These are phyloP conservation scores for Pichia sporocuriosa DNA, from an alignment of 805 yeast genomes.

Conservation along the genomic window DNA sequence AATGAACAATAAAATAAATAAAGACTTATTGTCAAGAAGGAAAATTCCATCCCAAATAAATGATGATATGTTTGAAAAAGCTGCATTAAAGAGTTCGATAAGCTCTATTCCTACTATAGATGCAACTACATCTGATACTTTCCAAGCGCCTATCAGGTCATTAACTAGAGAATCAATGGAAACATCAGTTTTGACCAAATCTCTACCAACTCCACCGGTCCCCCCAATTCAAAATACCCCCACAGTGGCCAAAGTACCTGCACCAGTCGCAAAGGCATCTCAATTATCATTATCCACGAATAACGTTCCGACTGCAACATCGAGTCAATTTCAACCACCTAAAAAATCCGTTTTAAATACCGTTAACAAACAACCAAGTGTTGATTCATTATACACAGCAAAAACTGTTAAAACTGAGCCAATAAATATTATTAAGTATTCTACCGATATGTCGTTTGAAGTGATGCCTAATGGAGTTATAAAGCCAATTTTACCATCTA, in stretches of 20 bases:
- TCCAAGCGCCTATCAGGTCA: too few relatives aligned
- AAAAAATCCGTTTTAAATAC: neutral
- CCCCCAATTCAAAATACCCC: too few relatives aligned
- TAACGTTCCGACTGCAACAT: too few relatives aligned
- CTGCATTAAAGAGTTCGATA: neutral
- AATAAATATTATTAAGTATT: slow-evolving; percentile 10
- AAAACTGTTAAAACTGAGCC: neutral
- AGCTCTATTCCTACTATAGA: neutral
- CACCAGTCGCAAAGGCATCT: too few relatives aligned
- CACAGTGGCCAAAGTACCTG: too few relatives aligned
- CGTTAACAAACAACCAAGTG: neutral
- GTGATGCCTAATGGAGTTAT: slow-evolving; percentile 21
- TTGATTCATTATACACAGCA: slow-evolving; percentile 9
- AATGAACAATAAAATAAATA: neutral
- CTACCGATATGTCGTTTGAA: slow-evolving; percentile 17
- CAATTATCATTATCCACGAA: too few relatives aligned
- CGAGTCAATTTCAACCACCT: neutral
- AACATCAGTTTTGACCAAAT: too few relatives aligned
- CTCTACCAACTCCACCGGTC: too few relatives aligned
- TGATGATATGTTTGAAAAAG: slow-evolving; percentile 1
- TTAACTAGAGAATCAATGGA: too few relatives aligned
- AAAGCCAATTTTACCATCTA: slow-evolving; percentile 27
- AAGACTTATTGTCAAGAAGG: slow-evolving; percentile 14
- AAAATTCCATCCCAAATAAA: slow-evolving; percentile 22
- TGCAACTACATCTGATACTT: neutral